phyloP scores from a whole-genome alignment of 306 rosid species.

The Adenanthera pavonina region DNA sequence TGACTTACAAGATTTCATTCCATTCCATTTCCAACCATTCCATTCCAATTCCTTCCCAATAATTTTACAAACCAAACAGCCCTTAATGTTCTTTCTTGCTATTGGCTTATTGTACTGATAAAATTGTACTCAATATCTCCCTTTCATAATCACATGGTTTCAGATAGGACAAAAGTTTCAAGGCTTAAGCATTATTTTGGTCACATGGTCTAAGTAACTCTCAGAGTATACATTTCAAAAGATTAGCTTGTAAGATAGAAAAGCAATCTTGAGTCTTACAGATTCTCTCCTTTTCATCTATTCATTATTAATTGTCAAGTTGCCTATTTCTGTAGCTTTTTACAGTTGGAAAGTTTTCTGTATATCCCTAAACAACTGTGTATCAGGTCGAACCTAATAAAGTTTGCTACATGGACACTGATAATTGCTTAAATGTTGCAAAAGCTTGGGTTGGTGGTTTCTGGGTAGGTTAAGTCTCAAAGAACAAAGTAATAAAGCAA shows the following conservation, averaged over 20 bases:
- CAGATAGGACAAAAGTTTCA: neutral
- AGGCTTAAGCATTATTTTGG: no score
- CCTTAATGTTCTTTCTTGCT: neutral
- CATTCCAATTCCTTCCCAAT: no score
- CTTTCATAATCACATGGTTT: neutral
- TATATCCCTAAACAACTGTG: neutral
- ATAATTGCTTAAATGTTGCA: neutral
- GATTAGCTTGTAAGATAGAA: no score
- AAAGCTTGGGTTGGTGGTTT: neutral
- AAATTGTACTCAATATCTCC: neutral
- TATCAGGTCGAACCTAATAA: neutral
- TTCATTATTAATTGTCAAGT: neutral
- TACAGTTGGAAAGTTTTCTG: conserved; percentile 13
- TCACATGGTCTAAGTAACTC: no score
- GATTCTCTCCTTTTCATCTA: neutral
- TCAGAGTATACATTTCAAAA: no score
- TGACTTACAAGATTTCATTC: no score
- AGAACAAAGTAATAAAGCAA: neutral
- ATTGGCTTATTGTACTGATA: neutral
- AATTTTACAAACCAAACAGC: no score
- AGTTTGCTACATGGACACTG: neutral
- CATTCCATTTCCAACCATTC: no score
- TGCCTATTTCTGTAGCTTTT: neutral
- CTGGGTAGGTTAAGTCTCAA: neutral
- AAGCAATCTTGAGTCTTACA: neutral